Base-by-base conservation (phyloP, 345 rosid species). In the Arabidopsis suecica region DNA sequence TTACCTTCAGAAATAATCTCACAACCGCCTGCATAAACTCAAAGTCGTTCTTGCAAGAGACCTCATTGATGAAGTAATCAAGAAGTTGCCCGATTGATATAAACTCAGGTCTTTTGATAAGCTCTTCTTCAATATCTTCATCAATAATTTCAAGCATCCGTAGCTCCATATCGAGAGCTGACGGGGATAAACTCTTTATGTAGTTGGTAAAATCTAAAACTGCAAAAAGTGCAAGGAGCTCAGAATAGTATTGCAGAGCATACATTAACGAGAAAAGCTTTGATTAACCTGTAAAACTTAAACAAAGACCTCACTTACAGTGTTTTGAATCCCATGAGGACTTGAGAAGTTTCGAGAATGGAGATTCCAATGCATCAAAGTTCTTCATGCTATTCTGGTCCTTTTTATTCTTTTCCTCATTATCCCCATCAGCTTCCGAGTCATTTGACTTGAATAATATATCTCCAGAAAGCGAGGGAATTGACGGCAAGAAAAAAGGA, bases 61-160 rank as follows among this genome's bases (percentile, higher is more conserved):
- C 80, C 81, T 90, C 97, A 3, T 82, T 82, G 64, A 85, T 83
- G 76, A 95, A 89, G 81, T 90, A 95, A 79, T 95, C 94, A 44
- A 92, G 82, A 49, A 93, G 91, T 40, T 89, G 82, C 51, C 83
- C 90, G 32, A 92, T 80, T 6, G 84, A 77, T 62, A 81, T 77
- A 69, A 89, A 83, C 89, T 89, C 94, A 4, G 87, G 81, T 80
- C 89, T 87, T 67, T 80, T 71, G 53, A 84, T 91, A 37, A 84
- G 78, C 47, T 89, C 97, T 76, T 92, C 79, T 68, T 79, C 74
- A 59, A 73, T 84, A 14, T 78, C 87, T 3, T 92, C 91, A 66
- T 95, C 97, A 75, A 95, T 84, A 25, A 95, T 90, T 75, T 95
- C 94, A 86, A 95, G 91, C 93, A 95, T 80, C 47, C 97, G 82